Conservation (phyloP, 352 stramenopile genomes). For the Thraustotheca clavata region DNA sequence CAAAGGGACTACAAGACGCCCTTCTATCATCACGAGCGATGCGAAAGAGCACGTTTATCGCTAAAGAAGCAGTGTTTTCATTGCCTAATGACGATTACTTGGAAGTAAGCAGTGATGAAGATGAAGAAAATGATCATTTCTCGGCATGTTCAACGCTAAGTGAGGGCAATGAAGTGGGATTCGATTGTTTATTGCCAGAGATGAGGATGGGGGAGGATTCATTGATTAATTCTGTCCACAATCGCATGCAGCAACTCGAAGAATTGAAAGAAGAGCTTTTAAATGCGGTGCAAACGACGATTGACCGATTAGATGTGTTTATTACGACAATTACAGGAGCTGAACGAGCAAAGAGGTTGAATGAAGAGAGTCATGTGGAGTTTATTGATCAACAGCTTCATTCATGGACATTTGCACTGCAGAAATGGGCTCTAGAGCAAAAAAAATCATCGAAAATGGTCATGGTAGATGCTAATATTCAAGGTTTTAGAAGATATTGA, state of each 20-base stretch:
- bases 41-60: not conserved
- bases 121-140: not conserved
- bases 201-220: not conserved
- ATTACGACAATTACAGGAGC: not conserved
- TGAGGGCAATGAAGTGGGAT: not conserved
- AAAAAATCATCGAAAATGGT: not conserved
- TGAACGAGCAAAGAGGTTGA: not conserved
- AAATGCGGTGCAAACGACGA: not conserved
- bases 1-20: not conserved
- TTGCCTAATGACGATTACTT: not conserved
- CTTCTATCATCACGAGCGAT: not conserved
- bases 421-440: not conserved
- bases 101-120: not conserved
- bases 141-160: slow-evolving; percentile 1
- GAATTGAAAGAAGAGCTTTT: not conserved
- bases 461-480: not conserved
- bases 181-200: too few relatives aligned
- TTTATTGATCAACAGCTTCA: not conserved
- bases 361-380: not conserved
- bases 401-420: not conserved
- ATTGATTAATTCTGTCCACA: not conserved
- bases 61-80: not conserved
- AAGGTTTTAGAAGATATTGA: not conserved
- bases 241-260: not conserved
- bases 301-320: not conserved